A percentile compares a stretch with the other conserved stretches of the same genome.
Conservation (phyloP, 257 asterid genomes). For the Nicotiana benthamiana region DNA sequence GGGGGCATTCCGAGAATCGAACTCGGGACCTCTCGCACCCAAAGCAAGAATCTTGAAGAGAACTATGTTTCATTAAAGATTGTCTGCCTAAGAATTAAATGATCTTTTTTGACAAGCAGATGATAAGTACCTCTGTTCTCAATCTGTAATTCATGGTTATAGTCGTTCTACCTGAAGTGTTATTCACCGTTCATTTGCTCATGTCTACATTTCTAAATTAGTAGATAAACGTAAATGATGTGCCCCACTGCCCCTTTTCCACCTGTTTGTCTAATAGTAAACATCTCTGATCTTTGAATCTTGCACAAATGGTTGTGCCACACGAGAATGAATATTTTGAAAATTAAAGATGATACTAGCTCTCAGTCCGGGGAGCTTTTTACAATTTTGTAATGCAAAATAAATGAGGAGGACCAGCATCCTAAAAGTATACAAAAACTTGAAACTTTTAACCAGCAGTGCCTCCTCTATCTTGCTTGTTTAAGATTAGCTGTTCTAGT, state of each 20-base stretch:
- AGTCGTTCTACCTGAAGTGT: background rate
- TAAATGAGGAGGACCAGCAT: background rate
- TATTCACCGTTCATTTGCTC: background rate
- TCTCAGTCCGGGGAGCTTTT: background rate
- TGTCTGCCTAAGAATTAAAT: background rate
- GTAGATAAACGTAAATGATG: background rate
- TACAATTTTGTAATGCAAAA: background rate
- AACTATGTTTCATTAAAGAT: background rate
- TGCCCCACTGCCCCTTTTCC: background rate
- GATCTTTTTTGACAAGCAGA: background rate
- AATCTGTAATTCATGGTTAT: background rate
- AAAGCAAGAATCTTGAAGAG: slow-evolving; percentile 61
- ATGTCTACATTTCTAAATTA: background rate
- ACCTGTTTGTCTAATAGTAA: background rate
- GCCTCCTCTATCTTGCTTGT: background rate
- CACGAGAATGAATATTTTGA: background rate
- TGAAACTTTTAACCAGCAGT: background rate
- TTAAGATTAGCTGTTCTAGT: background rate
- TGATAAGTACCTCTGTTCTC: background rate
- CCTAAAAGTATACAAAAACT: background rate
- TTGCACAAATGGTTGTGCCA: background rate
- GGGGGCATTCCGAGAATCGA: slow-evolving; percentile 83
- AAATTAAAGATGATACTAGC: background rate
- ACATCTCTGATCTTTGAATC: background rate
- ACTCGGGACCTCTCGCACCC: slow-evolving; percentile 82